Evolutionary conservation across 1,284 basidiomycete genomes (phyloP).

Genomic region (Salmacisia buchloeana): DNA sequence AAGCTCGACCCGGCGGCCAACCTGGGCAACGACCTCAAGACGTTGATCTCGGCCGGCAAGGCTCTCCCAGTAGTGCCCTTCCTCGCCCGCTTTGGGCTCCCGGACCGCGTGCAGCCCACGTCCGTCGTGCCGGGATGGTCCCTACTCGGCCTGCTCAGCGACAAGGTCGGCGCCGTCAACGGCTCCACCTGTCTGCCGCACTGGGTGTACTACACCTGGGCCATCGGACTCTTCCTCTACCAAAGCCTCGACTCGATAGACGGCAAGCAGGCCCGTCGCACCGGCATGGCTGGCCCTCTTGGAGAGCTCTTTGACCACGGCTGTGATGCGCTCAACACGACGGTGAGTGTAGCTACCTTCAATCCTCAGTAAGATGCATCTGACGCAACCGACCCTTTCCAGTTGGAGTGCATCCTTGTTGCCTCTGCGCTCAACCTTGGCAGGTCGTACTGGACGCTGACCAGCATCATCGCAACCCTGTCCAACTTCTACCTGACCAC

Average conservation of each 20-base stretch:
- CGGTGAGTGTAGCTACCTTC: constrained; percentile 56
- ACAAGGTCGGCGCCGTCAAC: background rate
- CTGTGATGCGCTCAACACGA: constrained; percentile 79
- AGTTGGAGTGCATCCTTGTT: constrained; percentile 37
- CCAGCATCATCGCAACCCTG: constrained; percentile 75
- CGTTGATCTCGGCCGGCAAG: background rate
- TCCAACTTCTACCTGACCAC: constrained; percentile 91
- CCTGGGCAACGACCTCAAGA: constrained; percentile 8
- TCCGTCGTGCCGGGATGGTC: constrained; percentile 15
- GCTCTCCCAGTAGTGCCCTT: constrained; percentile 27
- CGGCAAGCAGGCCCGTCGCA: constrained; percentile 89
- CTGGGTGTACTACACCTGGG: constrained; percentile 61
- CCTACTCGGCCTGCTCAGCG: constrained; percentile 1
- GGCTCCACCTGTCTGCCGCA: constrained; percentile 21
- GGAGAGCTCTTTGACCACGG: constrained; percentile 98
- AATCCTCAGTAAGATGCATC: background rate
- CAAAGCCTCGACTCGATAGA: constrained; percentile 86
- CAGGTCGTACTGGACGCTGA: constrained; percentile 91
- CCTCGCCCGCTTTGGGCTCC: constrained; percentile 28
- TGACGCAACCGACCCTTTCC: background rate
- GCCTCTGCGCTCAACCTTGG: constrained; percentile 66
- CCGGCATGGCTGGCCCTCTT: constrained; percentile 89
- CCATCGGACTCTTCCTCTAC: constrained; percentile 80
- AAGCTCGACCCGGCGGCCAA: constrained; percentile 32
- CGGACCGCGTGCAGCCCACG: constrained; percentile 19